Conservation (phyloP, 345 rosid species). For the Ceriops decandra region DNA sequence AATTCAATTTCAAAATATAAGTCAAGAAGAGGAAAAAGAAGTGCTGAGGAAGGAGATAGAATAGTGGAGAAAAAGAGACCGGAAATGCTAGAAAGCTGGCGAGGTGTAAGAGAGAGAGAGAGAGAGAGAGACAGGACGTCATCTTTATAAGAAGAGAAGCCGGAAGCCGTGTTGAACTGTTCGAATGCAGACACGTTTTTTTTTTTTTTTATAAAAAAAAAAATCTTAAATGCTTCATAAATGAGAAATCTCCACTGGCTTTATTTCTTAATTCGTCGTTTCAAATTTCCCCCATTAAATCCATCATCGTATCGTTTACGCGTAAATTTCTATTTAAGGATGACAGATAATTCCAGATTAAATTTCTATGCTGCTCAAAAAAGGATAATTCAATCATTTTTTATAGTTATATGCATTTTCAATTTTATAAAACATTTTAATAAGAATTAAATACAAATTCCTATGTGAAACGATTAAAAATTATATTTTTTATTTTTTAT, state of each 20-base stretch:
- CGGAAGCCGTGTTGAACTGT: conserved; percentile 31
- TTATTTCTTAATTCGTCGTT: not conserved
- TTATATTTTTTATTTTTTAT: too few relatives aligned
- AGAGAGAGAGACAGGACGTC: conserved; percentile 14
- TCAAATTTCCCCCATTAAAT: not conserved
- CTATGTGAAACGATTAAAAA: too few relatives aligned
- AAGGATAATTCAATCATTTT: too few relatives aligned
- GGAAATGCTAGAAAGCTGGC: conserved; percentile 21
- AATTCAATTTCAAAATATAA: conserved; percentile 1
- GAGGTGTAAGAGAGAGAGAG: conserved; percentile 1
- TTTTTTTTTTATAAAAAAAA: not conserved
- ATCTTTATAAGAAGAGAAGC: conserved; percentile 22
- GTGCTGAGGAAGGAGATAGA: conserved; percentile 18
- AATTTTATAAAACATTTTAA: too few relatives aligned
- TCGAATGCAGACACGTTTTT: conserved; percentile 19
- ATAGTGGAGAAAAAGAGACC: not conserved
- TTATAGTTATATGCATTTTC: too few relatives aligned
- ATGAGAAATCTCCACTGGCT: not conserved
- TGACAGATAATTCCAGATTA: too few relatives aligned
- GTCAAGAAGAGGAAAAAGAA: not conserved
- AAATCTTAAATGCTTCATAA: not conserved
- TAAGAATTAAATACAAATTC: too few relatives aligned
- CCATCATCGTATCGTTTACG: too few relatives aligned
- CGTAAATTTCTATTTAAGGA: too few relatives aligned
- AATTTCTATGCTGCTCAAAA: too few relatives aligned